These are phyloP conservation scores for Senecio squalidus DNA, from an alignment of 140 eudicot genomes.

Conservation along the genomic window DNA sequence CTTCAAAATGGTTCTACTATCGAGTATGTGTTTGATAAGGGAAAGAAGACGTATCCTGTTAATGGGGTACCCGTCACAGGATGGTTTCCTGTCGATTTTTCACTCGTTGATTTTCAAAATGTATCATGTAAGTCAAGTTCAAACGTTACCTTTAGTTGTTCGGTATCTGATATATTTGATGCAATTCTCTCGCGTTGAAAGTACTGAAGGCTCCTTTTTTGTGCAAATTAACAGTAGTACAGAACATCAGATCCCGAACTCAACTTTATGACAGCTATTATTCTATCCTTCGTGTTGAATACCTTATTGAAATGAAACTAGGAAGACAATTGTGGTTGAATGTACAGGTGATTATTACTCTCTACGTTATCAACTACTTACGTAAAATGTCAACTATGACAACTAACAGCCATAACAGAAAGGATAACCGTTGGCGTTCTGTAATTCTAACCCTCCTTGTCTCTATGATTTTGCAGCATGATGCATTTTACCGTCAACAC, in stretches of 20 bases:
- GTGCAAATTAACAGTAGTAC: conserved; percentile 45
- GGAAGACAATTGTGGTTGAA: conserved; percentile 61
- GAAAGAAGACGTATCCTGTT: conserved; percentile 32
- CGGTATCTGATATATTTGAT: too few relatives aligned
- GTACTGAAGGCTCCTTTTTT: not conserved
- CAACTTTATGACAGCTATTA: conserved; percentile 29
- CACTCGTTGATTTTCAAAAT: conserved; percentile 39
- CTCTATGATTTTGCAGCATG: conserved; percentile 49
- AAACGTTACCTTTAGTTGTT: not conserved
- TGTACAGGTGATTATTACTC: conserved; percentile 37
- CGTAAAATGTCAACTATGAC: not conserved
- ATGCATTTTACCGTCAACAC: conserved; percentile 59
- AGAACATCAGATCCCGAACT: conserved; percentile 44
- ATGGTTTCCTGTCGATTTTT: conserved; percentile 44
- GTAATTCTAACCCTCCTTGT: not conserved
- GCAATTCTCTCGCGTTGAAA: too few relatives aligned
- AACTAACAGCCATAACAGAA: not conserved
- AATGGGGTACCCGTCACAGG: conserved; percentile 44
- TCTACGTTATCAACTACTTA: not conserved
- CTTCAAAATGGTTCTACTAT: conserved; percentile 41
- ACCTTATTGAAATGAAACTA: conserved; percentile 21
- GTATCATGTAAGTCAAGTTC: conserved; percentile 47
- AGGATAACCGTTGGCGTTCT: not conserved
- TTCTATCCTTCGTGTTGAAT: conserved; percentile 34
- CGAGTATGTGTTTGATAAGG: not conserved